These are phyloP conservation scores for Ceratobasidium sp. DNA, from an alignment of 1,284 basidiomycete species.

Conservation along the genomic window DNA sequence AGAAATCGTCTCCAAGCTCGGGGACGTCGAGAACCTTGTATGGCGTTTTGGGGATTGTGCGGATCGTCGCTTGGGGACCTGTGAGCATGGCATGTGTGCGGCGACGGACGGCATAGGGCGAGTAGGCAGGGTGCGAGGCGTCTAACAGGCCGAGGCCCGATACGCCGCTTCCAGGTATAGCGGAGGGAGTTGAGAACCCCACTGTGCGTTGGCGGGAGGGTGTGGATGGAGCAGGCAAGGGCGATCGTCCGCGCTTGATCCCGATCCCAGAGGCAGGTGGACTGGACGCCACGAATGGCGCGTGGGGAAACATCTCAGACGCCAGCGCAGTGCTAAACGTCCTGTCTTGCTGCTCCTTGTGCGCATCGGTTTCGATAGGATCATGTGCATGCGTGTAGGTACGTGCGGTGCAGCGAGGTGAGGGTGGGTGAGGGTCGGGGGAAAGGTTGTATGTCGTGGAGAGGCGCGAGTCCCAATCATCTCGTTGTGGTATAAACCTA, in stretches of 20 bases:
- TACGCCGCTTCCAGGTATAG: slow-evolving; percentile 28
- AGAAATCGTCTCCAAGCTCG: slow-evolving; percentile 91
- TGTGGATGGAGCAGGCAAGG: slow-evolving; percentile 53
- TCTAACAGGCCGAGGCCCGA: slow-evolving; percentile 32
- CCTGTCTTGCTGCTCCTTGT: slow-evolving; percentile 42
- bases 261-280: slow-evolving; percentile 20
- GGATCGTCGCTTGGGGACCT: slow-evolving; percentile 78
- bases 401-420: slow-evolving; percentile 15
- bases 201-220: slow-evolving; percentile 75
- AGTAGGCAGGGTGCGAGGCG: slow-evolving; percentile 35
- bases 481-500: slow-evolving; percentile 35
- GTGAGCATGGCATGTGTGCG: slow-evolving; percentile 34
- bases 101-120: slow-evolving; percentile 27
- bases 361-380: slow-evolving; percentile 29
- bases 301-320: slow-evolving; percentile 44
- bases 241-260: slow-evolving; percentile 22
- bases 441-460: slow-evolving; percentile 33
- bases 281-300: slow-evolving; percentile 34
- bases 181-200: slow-evolving; percentile 70
- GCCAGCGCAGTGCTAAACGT: slow-evolving; percentile 44
- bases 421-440: slow-evolving; percentile 25
- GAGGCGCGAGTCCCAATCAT: slow-evolving; percentile 33
- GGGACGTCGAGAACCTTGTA: slow-evolving; percentile 98
- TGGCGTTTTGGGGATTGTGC: slow-evolving; percentile 92
- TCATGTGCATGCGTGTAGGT: too few relatives aligned